Percentiles rank a stretch among this genome's conserved stretches.
Conservation (phyloP, 1,284 basidiomycete species). For the Cryptococcus sp. region DNA sequence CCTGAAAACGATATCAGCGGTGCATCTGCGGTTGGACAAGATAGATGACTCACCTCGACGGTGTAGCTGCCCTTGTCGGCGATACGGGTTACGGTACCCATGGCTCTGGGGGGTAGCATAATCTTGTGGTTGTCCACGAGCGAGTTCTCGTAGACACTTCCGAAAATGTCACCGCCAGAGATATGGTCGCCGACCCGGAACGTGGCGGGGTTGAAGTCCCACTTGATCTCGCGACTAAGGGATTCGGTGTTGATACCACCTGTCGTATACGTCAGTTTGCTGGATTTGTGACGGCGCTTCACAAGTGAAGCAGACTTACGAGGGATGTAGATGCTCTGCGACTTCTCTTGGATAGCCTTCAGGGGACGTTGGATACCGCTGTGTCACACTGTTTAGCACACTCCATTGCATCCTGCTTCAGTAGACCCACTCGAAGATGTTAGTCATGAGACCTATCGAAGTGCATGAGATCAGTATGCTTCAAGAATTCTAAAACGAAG, state of each 20-base stretch:
- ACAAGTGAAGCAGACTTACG: slow-evolving; percentile 52
- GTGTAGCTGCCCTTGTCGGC: slow-evolving; percentile 93
- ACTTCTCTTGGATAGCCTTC: slow-evolving; percentile 91
- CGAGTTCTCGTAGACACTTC: slow-evolving; percentile 94
- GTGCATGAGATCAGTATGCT: not conserved
- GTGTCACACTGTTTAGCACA: slow-evolving; percentile 4
- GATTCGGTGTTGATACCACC: slow-evolving; percentile 94
- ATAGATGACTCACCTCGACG: slow-evolving; percentile 69
- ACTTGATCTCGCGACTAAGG: slow-evolving; percentile 81
- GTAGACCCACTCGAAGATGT: slow-evolving; percentile 76
- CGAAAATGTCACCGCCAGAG: slow-evolving; percentile 94
- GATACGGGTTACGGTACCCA: slow-evolving; percentile 91
- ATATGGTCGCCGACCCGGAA: slow-evolving; percentile 95
- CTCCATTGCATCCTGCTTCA: not conserved
- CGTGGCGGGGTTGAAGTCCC: slow-evolving; percentile 91
- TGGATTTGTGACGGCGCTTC: not conserved
- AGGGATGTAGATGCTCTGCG: slow-evolving; percentile 98
- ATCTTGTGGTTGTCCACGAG: slow-evolving; percentile 96
- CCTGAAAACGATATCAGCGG: slow-evolving; percentile 57
- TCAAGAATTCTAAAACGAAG: not conserved
- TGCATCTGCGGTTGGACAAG: slow-evolving; percentile 2
- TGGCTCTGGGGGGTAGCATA: slow-evolving; percentile 89
- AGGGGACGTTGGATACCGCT: slow-evolving; percentile 87
- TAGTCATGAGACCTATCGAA: slow-evolving; percentile 83
- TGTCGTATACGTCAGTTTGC: slow-evolving; percentile 10